These are phyloP conservation scores for Aspergillus ibericus DNA, from an alignment of 2,329 filamentous ascomycete species.

Conservation along the genomic window DNA sequence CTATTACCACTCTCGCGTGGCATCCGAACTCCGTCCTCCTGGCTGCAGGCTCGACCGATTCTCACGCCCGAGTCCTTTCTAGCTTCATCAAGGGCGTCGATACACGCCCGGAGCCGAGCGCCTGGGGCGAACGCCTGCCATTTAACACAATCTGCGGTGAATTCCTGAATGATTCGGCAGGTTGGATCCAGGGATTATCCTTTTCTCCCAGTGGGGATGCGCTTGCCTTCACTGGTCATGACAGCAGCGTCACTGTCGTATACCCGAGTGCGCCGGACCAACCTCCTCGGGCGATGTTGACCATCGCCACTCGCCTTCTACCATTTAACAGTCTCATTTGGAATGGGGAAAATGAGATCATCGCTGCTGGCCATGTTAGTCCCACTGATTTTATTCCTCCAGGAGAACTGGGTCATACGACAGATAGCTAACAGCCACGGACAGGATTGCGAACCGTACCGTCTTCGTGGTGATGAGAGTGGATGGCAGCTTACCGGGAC, in stretches of 20 bases:
- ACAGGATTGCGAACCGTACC: slow-evolving; percentile 77
- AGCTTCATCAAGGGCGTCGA: slow-evolving; percentile 96
- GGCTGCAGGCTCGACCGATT: slow-evolving; percentile 94
- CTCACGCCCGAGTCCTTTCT: slow-evolving; percentile 91
- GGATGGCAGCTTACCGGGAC: slow-evolving; percentile 85
- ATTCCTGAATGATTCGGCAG: slow-evolving; percentile 91
- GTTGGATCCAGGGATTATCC: slow-evolving; percentile 90
- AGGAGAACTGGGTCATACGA: background rate
- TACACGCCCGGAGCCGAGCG: slow-evolving; percentile 76
- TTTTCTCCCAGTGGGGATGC: slow-evolving; percentile 92
- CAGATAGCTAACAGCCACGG: slow-evolving; percentile 6
- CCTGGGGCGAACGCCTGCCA: slow-evolving; percentile 91
- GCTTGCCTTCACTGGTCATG: slow-evolving; percentile 91
- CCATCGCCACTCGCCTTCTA: slow-evolving; percentile 82
- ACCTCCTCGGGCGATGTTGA: slow-evolving; percentile 85
- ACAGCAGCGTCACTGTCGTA: slow-evolving; percentile 94
- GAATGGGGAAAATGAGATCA: slow-evolving; percentile 88
- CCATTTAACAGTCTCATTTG: slow-evolving; percentile 93
- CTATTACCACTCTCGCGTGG: slow-evolving; percentile 92
- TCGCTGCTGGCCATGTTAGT: slow-evolving; percentile 82
- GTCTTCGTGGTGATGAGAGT: slow-evolving; percentile 72
- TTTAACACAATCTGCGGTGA: slow-evolving; percentile 99
- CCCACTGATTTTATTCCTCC: background rate
- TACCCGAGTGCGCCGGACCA: slow-evolving; percentile 91
- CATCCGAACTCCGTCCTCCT: slow-evolving; percentile 96